Evolutionary conservation across 169 alveolate species (phyloP), one percentile per base, ranked within the genome.

Genomic region (Perkinsus olseni): DNA sequence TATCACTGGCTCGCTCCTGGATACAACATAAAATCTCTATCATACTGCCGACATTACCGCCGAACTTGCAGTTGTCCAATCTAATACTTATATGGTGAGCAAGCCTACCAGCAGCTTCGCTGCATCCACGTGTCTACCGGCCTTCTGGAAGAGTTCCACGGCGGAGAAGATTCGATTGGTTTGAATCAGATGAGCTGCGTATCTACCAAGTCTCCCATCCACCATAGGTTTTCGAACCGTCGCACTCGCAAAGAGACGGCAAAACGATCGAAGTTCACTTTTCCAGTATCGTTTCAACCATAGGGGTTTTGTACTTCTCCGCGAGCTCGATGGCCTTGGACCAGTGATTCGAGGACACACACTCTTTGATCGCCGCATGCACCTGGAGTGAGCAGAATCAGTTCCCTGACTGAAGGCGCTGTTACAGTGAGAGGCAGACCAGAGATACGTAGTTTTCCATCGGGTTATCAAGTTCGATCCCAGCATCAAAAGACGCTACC

Each of bases 291-390:
- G 96, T 97, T 94, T 98, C 99, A 91, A 97, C 96, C 95, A 97
- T 97, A 91, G 96, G 96, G 94, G 97, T 96, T 92, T 97, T 96
- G 82, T 97, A 96, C 93, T 97, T 93, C 95, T 97, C 98, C 31
- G 99, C 98, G 38, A 98, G 94, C 91, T 97, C 98, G 0, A 97
- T 97, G 11, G 99, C 99, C 93, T 96, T 93, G 95, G 97, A 97
- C 99, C 99, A 98, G 92, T 97, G 96, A 93, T 98, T 98, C 91
- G 97, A 96, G 38, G 96, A 93, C 40, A 97, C 98, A 92, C 99
- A 97, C 93, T 98, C 96, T 95, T 98, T 99, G 48, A 97, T 94
- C 0, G 99, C 99, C 62, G 96, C 96, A 94, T 96, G 96, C 31
- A 96, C 96, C 94, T 97, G 3, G 50, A 40, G 11, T 11, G 11